A percentile compares a stretch with the other conserved stretches of the same genome.
These are phyloP conservation scores for Brassica incana DNA, from an alignment of 345 rosid genomes.

Conservation along the genomic window DNA sequence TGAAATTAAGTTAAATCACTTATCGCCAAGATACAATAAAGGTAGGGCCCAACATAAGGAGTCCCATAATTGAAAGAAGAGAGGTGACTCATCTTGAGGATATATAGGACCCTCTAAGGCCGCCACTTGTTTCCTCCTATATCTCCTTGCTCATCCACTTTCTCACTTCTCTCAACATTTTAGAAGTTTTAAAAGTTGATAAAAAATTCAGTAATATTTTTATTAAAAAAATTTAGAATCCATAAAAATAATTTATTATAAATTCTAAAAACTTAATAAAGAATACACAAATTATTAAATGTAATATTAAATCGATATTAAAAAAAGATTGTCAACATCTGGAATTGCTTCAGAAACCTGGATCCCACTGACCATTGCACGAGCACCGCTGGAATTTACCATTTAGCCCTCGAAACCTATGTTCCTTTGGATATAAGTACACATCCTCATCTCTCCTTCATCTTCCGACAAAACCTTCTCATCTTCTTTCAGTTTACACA, in stretches of 20 bases:
- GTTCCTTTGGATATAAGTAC: conserved; percentile 22
- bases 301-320: too few relatives aligned
- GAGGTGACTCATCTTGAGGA: conserved; percentile 29
- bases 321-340: not conserved
- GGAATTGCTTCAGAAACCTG: conserved; percentile 24
- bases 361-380: conserved; percentile 18
- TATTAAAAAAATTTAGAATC: too few relatives aligned
- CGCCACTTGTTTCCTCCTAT: conserved; percentile 26
- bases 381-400: not conserved
- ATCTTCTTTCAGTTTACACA: not conserved
- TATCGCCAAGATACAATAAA: not conserved
- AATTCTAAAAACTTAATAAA: too few relatives aligned
- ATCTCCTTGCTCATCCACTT: not conserved
- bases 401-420: not conserved
- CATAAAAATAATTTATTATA: too few relatives aligned
- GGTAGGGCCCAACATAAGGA: not conserved
- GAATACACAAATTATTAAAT: too few relatives aligned
- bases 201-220: too few relatives aligned
- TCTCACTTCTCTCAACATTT: not conserved
- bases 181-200: too few relatives aligned
- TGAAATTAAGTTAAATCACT: not conserved
- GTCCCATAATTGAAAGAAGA: not conserved
- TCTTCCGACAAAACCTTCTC: conserved; percentile 21
- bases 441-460: not conserved
- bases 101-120: conserved; percentile 13